A percentile compares a stretch with the other conserved stretches of the same genome.
phyloP scores from a whole-genome alignment of 2,329 filamentous ascomycete genomes.

The Colletotrichum acutatum region DNA sequence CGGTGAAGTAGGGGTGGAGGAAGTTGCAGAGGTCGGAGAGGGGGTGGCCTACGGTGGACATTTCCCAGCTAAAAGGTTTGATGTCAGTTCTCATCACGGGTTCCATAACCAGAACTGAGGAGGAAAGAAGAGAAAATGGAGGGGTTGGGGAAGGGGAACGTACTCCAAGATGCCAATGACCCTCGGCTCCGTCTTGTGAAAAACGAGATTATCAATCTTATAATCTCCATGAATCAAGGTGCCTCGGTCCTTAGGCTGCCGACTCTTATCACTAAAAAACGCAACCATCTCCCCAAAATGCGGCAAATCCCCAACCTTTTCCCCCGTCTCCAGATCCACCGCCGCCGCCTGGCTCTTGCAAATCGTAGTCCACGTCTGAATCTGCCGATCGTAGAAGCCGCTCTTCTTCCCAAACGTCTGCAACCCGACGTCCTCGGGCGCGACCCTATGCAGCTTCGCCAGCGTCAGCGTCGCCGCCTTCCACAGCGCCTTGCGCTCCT shows the following conservation, averaged over 20 bases:
- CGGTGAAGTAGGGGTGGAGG: slow-evolving; percentile 53
- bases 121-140: neutral
- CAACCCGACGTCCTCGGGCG: slow-evolving; percentile 74
- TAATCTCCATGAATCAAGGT: slow-evolving; percentile 94
- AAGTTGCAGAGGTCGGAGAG: slow-evolving; percentile 91
- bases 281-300: slow-evolving; percentile 82
- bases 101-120: neutral
- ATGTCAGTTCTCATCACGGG: neutral
- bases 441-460: slow-evolving; percentile 84
- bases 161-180: slow-evolving; percentile 94
- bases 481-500: slow-evolving; percentile 85
- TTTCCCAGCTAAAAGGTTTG: slow-evolving; percentile 83
- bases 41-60: slow-evolving; percentile 97
- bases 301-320: slow-evolving; percentile 83
- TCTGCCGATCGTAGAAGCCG: slow-evolving; percentile 88
- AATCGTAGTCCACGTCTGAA: slow-evolving; percentile 84
- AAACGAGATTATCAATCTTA: slow-evolving; percentile 93
- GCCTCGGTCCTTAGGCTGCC: slow-evolving; percentile 80
- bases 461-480: slow-evolving; percentile 84
- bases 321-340: slow-evolving; percentile 79
- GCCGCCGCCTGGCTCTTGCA: slow-evolving; percentile 81
- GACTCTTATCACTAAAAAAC: slow-evolving; percentile 78
- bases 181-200: slow-evolving; percentile 86
- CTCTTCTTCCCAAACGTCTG: slow-evolving; percentile 76
- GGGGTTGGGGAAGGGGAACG: slow-evolving; percentile 41